Conservation (phyloP, 2,329 filamentous ascomycete species). For the Fusarium zealandicum region DNA sequence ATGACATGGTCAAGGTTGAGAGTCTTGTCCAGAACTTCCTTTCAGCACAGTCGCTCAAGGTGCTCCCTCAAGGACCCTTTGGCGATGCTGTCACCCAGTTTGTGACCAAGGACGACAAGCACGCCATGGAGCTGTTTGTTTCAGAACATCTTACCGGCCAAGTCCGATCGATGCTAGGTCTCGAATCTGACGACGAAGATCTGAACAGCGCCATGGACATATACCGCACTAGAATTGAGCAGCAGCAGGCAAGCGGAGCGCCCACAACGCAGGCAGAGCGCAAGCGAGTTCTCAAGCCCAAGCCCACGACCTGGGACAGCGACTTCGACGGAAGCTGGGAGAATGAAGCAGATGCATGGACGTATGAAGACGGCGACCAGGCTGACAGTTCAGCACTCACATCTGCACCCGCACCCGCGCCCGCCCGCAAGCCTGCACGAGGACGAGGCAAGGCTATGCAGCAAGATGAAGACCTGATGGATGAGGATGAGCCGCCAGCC, state of each 20-base stretch:
- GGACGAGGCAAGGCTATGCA: conserved; percentile 34
- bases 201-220: conserved; percentile 77
- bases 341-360: conserved; percentile 71
- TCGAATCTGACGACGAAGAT: conserved; percentile 70
- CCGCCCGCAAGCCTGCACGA: conserved; percentile 13
- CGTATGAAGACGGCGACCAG: conserved; percentile 42
- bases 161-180: conserved; percentile 71
- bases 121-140: conserved; percentile 85
- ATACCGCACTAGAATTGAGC: conserved; percentile 73
- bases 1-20: conserved; percentile 84
- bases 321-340: conserved; percentile 89
- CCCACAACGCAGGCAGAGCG: conserved; percentile 50
- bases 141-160: conserved; percentile 74
- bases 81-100: conserved; percentile 92
- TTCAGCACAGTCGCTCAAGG: conserved; percentile 85
- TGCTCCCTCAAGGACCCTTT: conserved; percentile 90
- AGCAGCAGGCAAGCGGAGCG: conserved; percentile 71
- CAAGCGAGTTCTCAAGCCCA: conserved; percentile 67
- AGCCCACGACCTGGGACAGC: conserved; percentile 85
- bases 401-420: conserved; percentile 6
- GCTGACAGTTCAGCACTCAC: conserved; percentile 9
- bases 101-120: conserved; percentile 93
- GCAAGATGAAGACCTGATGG: conserved; percentile 44
- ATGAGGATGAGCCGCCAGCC: conserved; percentile 55
- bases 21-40: conserved; percentile 89